Base-by-base conservation (phyloP, 306 rosid genomes). In the Acmispon strigosus region DNA sequence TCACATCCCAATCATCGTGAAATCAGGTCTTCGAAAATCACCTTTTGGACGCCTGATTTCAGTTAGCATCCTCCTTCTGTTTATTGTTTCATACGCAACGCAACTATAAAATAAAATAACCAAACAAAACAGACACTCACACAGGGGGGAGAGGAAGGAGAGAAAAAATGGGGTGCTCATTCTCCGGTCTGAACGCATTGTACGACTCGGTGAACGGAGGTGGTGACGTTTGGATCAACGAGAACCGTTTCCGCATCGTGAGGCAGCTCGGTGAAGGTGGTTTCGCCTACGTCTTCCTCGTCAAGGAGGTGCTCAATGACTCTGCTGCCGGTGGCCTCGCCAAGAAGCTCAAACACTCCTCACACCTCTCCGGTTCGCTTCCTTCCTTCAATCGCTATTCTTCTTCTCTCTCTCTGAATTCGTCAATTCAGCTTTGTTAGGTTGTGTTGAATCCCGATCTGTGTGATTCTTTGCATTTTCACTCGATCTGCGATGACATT, bases 241-340 rank as follows among this genome's bases (percentile, higher is more conserved):
- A 95, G 48, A 91, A 79, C 50, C 88, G 99, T 7, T 91, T 95
- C 93, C 90, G 81, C 73, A 76, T 95, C 82, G 75, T 95, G 16
- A 80, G 96, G 81, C 96, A 91, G 87, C 99, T 95, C 70, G 99
- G 96, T 1, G 99, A 95, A 84, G 99, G 99, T 48, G 99, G 96
- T n/a, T 91, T 91, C 81, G 95, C 99, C 56, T 91, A 57, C 24
- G 97, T 91, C 52, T 95, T 63, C 76, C 76, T 95, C 61, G 96
- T 95, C 78, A 91, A 87, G 85, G 99, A 91, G 84, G 69, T 83
- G 8, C 66, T 71, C 58, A 3, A 89, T 6, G 96, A 89, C 52
- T 75, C 87, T 39, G 75, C 79, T 54, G 42, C 71, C 39, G 78
- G 76, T 49, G 91, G 90, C 44, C 76, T 95, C 48, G 82, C 91